These are phyloP conservation scores for Fraxinus velutina DNA, from an alignment of 305 asterid genomes.

Conservation along the genomic window DNA sequence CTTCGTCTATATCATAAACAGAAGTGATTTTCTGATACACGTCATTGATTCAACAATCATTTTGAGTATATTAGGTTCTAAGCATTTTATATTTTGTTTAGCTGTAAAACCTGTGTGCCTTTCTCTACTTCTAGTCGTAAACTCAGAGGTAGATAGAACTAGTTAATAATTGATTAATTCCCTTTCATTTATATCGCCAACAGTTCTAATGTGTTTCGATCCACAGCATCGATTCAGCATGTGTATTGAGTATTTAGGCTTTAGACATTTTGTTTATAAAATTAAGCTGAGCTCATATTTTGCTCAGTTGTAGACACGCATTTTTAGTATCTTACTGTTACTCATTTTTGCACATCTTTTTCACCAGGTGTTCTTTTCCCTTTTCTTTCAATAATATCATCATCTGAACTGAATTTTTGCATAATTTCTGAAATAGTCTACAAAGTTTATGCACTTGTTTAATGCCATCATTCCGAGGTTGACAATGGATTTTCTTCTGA, in stretches of 20 bases:
- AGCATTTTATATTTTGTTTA: background rate
- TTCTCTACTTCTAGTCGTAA: background rate
- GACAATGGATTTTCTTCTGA: slow-evolving; percentile 54
- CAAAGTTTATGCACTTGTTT: slow-evolving; percentile 1
- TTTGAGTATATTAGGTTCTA: background rate
- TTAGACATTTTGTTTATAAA: background rate
- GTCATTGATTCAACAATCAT: background rate
- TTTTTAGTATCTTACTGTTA: background rate
- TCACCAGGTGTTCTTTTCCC: background rate
- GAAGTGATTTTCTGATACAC: background rate
- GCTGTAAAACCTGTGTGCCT: background rate
- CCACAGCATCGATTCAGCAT: background rate
- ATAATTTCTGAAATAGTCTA: slow-evolving; percentile 8
- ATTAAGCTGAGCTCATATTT: slow-evolving; percentile 1
- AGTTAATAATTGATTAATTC: background rate
- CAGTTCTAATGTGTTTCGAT: background rate
- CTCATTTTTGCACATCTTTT: background rate
- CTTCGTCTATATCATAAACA: background rate
- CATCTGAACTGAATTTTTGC: slow-evolving; percentile 16
- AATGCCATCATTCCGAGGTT: slow-evolving; percentile 30
- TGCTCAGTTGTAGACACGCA: background rate
- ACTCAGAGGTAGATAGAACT: background rate
- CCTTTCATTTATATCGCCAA: too few species aligned
- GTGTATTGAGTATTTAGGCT: background rate
- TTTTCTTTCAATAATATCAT: background rate